Base-by-base conservation (phyloP, 2,329 filamentous ascomycete species). In the Colletotrichum phormii region DNA sequence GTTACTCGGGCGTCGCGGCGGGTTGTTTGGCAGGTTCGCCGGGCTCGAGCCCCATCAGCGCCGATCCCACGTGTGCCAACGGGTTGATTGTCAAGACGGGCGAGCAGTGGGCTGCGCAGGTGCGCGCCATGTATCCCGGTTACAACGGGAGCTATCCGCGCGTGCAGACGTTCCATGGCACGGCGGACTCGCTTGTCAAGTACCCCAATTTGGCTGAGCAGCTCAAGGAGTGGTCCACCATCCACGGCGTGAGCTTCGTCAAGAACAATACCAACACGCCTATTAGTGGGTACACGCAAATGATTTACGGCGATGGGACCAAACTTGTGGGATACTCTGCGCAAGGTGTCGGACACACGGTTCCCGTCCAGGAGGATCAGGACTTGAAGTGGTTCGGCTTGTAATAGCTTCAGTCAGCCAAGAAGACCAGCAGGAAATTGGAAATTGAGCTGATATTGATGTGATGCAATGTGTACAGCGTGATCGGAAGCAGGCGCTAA, bases 101-200 rank as follows among this genome's bases (percentile, higher is more conserved):
- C 0, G 77, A 81, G 69, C 78, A 84, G 64, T 88, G 86, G 86
- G 84, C 83, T 5, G 81, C 84, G 62, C 79, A 83, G 24, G 85
- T 82, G 15, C 78, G 82, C 18, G 78, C 70, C 42, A 79, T 79
- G 55, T 81, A 80, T 60, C 77, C 79, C 0, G 76, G 76, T 0
- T 83, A 81, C 70, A 79, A 64, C 61, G 81, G 82, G 12, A 75
- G 69, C 26, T 76, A 78, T 53, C 79, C 80, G 13, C 77, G 78
- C 46, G 78, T 82, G 77, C 71, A 76, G 74, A 75, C 76, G 26
- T 75, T 77, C 77, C 81, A 82, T 72, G 81, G 81, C 53, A 79
- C 77, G 5, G 71, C 75, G 1, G 81, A 83, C 72, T 77, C 77
- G 1, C 83, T 82, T 0, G 80, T 88, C 3, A 79, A 79, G 37